Evolutionary conservation across 148 eudicot genomes (phyloP).

Genomic region (Camellia lanceoleosa): DNA sequence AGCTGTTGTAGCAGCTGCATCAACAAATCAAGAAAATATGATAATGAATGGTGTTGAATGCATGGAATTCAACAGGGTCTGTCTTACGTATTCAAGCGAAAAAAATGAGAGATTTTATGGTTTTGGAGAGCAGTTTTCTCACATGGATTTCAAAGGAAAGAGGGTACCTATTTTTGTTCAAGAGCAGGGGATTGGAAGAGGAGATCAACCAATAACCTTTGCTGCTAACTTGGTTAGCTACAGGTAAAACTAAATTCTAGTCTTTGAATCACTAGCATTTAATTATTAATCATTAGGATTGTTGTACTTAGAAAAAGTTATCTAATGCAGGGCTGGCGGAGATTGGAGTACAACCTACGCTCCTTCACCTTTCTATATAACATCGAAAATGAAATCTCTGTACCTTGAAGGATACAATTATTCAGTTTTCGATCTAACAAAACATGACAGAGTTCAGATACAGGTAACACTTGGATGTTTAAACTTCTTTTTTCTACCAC

Average conservation of each 20-base stretch:
- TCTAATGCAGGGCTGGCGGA: slow-evolving; percentile 78
- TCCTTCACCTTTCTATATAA: slow-evolving; percentile 95
- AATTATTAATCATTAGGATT: neutral
- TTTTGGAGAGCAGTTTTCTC: slow-evolving; percentile 96
- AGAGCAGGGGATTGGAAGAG: slow-evolving; percentile 99
- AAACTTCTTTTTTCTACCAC: neutral
- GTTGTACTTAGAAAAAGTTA: slow-evolving; percentile 6
- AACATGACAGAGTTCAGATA: slow-evolving; percentile 78
- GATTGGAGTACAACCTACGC: slow-evolving; percentile 99
- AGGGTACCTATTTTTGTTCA: slow-evolving; percentile 95
- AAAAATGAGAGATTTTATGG: slow-evolving; percentile 80
- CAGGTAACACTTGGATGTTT: slow-evolving; percentile 50
- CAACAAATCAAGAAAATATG: slow-evolving; percentile 41
- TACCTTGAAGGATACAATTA: slow-evolving; percentile 91
- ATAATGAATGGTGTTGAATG: slow-evolving; percentile 21
- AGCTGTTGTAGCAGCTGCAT: slow-evolving; percentile 34
- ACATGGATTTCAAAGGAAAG: slow-evolving; percentile 90
- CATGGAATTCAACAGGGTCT: slow-evolving; percentile 59
- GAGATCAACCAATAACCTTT: slow-evolving; percentile 95
- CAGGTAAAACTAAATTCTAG: slow-evolving; percentile 43
- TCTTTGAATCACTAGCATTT: neutral
- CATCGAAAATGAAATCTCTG: slow-evolving; percentile 89
- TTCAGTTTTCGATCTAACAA: slow-evolving; percentile 78
- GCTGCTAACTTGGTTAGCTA: slow-evolving; percentile 92
- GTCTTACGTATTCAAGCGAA: slow-evolving; percentile 73